These are phyloP conservation scores for Ulota crispa DNA, from an alignment of 225 moss, liverwort and hornwort species.

Conservation along the genomic window DNA sequence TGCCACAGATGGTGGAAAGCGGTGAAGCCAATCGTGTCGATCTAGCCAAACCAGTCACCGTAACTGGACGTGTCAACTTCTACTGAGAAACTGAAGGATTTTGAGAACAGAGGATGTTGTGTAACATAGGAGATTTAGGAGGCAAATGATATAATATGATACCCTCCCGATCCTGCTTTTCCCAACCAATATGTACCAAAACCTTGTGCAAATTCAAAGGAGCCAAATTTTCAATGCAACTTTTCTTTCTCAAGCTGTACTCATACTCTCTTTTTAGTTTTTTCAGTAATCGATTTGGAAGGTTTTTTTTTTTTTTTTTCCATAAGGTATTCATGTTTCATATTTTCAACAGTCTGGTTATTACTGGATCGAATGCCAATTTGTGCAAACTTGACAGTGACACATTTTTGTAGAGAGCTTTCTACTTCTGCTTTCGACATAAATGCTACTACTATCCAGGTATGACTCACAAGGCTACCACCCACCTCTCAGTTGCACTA, in stretches of 20 bases:
- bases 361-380: neutral
- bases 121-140: neutral
- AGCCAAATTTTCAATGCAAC: neutral
- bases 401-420: neutral
- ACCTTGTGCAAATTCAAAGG: neutral
- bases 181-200: neutral
- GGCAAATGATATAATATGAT: neutral
- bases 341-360: neutral
- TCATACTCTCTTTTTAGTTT: neutral
- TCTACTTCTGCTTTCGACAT: neutral
- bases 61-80: constrained; percentile 44
- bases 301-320: no score
- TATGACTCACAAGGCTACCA: neutral
- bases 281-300: neutral
- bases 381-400: neutral
- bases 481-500: neutral
- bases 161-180: neutral
- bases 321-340: neutral
- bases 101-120: neutral
- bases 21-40: constrained; percentile 45
- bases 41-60: constrained; percentile 27
- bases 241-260: neutral
- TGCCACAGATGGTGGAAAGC: constrained; percentile 50
- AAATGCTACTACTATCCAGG: neutral
- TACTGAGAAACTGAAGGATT: constrained; percentile 4